Base-by-base conservation (phyloP, 2,329 filamentous ascomycete genomes). In the Calonectria montana region DNA sequence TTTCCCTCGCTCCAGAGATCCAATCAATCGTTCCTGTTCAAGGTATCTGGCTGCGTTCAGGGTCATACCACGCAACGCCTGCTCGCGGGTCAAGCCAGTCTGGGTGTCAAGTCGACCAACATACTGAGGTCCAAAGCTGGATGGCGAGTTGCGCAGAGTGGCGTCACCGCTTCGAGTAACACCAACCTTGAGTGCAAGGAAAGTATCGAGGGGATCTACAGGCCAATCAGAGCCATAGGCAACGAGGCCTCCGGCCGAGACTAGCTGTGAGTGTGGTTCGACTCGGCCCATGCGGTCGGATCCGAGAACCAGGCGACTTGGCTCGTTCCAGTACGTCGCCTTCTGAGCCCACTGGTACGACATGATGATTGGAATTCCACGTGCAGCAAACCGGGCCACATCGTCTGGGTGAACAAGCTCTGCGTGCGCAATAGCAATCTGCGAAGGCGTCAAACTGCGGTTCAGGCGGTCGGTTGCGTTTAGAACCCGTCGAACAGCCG, bases 181-280 rank as follows among this genome's bases (percentile, higher is more conserved):
- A 4, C 70, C 78, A 0, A 77, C 77, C 37, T 80, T 80, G 5
- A 80, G 67, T 15, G 78, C 78, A 2, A 80, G 77, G 29, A 78
- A 80, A 43, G 77, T 76, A 16, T 80, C 78, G 2, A 79, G 77
- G 13, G 78, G 78, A 45, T 80, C 77, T 62, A 79, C 78, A 21
- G 78, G 78, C 77, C 78, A 80, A 45, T 80, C 78, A 18, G 77
- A 79, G 25, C 78, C 78, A 7, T 80, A 78, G 4, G 78, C 48
- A 35, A 77, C 64, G 53, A 69, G 70, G 2, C 76, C 73, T 21
- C 76, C 76, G 1, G 67, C 68, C 18, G 73, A 48, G 16, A 75
- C 73, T 7, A 78, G 71, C 3, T 76, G 45, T 7, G 70, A 74
- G 69, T 74, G 79, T 0, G 78, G 75, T 6, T 80, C 73, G 1